phyloP scores from a whole-genome alignment of 768 basidiomycete species.

The Kwoniella shandongensis region DNA sequence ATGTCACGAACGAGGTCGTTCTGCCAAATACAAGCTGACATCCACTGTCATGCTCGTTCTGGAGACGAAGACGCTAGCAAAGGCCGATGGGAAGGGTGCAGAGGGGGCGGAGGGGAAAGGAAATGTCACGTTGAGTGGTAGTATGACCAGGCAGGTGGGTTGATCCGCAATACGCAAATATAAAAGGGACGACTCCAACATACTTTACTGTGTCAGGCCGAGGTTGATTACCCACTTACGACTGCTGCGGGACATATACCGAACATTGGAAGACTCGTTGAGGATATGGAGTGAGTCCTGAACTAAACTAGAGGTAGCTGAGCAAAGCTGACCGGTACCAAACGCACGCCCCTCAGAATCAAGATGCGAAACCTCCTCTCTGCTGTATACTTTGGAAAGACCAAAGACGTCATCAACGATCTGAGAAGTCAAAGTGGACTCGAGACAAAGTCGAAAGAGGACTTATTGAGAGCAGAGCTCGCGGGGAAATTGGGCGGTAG shows the following conservation, averaged over 20 bases:
- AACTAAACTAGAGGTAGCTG: neutral
- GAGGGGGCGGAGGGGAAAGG: conserved; percentile 62
- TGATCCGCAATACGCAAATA: too few relatives aligned
- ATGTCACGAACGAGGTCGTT: conserved; percentile 81
- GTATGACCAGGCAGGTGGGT: conserved; percentile 92
- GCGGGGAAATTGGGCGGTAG: conserved; percentile 42
- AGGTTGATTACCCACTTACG: conserved; percentile 80
- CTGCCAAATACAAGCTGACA: conserved; percentile 94
- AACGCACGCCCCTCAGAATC: conserved; percentile 56
- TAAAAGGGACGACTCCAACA: too few relatives aligned
- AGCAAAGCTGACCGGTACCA: conserved; percentile 3
- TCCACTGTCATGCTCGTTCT: conserved; percentile 96
- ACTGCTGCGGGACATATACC: conserved; percentile 80
- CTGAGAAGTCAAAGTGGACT: conserved; percentile 83
- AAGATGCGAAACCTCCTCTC: conserved; percentile 90
- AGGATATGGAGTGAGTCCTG: conserved; percentile 80
- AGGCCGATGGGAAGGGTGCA: conserved; percentile 50
- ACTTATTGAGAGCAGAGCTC: conserved; percentile 86
- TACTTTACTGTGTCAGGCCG: conserved; percentile 63
- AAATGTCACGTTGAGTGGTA: conserved; percentile 82
- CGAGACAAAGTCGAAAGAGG: conserved; percentile 74
- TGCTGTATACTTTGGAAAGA: conserved; percentile 95
- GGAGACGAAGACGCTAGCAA: conserved; percentile 56
- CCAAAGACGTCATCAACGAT: conserved; percentile 90
- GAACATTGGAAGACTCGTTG: conserved; percentile 92